Conservation (phyloP, 1,284 basidiomycete genomes). For the Veloporphyrellus conicus region DNA sequence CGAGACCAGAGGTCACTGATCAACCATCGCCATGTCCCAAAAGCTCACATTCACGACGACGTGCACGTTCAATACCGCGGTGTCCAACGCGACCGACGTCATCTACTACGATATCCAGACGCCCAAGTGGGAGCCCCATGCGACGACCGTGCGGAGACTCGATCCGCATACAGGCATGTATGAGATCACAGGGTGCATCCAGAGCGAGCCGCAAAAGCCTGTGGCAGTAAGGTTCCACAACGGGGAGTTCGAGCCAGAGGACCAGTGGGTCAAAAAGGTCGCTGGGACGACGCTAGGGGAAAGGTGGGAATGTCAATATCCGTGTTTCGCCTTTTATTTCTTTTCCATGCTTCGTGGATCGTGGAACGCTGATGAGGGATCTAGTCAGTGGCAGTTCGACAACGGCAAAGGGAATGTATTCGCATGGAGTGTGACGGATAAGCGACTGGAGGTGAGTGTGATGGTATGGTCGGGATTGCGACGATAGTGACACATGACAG, state of each 20-base stretch:
- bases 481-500: slow-evolving; percentile 8
- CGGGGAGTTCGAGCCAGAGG: slow-evolving; percentile 7
- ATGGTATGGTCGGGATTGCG: neutral
- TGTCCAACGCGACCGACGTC: slow-evolving; percentile 38
- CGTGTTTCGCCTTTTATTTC: no score
- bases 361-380: neutral
- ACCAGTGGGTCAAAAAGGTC: slow-evolving; percentile 20
- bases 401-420: slow-evolving; percentile 24
- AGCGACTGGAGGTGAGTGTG: slow-evolving; percentile 13
- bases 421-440: slow-evolving; percentile 15
- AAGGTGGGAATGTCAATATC: slow-evolving; percentile 11
- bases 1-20: no score
- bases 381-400: slow-evolving; percentile 27
- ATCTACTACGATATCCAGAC: slow-evolving; percentile 44
- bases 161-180: slow-evolving; percentile 30
- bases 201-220: slow-evolving; percentile 31
- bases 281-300: slow-evolving; percentile 14
- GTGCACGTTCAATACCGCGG: slow-evolving; percentile 36
- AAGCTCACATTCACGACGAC: slow-evolving; percentile 40
- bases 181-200: slow-evolving; percentile 34
- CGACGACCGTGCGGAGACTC: slow-evolving; percentile 37
- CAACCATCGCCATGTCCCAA: slow-evolving; percentile 24
- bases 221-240: slow-evolving; percentile 18
- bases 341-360: neutral
- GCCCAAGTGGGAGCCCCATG: slow-evolving; percentile 37